Conservation (phyloP, 2,329 filamentous ascomycete genomes). For the Thielaviopsis cerberus region DNA sequence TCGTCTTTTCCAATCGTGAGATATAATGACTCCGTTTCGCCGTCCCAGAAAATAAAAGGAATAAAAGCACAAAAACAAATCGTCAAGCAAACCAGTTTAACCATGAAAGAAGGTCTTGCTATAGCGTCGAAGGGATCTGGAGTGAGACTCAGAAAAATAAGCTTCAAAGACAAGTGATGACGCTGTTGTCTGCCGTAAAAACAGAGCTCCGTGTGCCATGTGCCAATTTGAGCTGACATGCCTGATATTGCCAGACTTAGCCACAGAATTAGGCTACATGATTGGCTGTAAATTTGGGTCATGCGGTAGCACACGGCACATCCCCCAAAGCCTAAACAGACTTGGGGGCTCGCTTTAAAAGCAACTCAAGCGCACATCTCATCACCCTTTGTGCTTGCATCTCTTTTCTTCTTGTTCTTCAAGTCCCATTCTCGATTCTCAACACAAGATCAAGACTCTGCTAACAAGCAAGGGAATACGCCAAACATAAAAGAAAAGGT, state of each 20-base stretch:
- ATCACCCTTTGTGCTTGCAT: no score
- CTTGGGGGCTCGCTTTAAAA: neutral
- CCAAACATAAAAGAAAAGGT: neutral
- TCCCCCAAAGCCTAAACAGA: neutral
- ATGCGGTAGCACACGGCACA: neutral
- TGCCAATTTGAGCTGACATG: neutral
- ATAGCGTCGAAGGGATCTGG: neutral
- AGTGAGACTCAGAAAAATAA: neutral
- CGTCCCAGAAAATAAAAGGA: conserved; percentile 3
- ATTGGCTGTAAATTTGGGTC: neutral
- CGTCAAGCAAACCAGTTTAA: neutral
- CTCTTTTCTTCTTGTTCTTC: neutral
- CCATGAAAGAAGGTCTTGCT: neutral
- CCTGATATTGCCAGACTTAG: neutral
- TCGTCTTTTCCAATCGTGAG: neutral
- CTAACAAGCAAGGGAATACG: neutral
- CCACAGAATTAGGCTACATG: neutral
- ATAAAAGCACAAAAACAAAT: conserved; percentile 1
- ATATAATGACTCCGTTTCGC: conserved; percentile 5
- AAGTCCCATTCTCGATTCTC: neutral
- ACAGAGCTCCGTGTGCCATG: neutral
- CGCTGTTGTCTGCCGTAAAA: neutral
- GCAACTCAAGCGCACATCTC: neutral
- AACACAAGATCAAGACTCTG: neutral
- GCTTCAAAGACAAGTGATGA: neutral